Percentiles rank a stretch among this genome's conserved stretches.
Conservation (phyloP, 106 monocot genomes). For the Dendrobium officinale region DNA sequence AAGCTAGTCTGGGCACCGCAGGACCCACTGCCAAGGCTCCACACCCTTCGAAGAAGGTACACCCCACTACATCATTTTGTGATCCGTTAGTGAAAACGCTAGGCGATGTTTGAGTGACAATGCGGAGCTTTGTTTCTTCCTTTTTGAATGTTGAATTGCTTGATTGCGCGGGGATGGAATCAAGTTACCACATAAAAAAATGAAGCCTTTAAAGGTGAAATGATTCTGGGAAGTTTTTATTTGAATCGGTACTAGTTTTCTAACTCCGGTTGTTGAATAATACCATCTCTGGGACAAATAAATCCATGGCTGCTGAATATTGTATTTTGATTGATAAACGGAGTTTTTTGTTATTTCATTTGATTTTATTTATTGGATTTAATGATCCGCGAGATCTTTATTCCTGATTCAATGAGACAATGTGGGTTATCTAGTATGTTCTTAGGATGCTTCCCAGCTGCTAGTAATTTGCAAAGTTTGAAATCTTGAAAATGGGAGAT, state of each 20-base stretch:
- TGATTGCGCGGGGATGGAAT: background rate
- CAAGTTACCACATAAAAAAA: background rate
- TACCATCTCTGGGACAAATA: background rate
- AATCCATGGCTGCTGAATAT: background rate
- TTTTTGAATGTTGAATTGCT: background rate
- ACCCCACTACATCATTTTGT: background rate
- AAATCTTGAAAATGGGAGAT: too few relatives aligned
- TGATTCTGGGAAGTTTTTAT: background rate
- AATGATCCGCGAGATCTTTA: too few relatives aligned
- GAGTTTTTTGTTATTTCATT: too few relatives aligned
- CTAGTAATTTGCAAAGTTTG: too few relatives aligned
- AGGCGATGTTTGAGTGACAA: background rate
- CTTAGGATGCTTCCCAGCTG: too few relatives aligned
- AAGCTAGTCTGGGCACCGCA: background rate
- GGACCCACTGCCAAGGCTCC: background rate
- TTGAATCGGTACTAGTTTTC: background rate
- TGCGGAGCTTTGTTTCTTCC: background rate
- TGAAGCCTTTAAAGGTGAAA: background rate
- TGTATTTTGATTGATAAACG: background rate
- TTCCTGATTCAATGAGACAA: too few relatives aligned
- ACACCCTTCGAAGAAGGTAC: constrained; percentile 7
- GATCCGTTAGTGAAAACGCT: background rate
- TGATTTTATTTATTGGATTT: too few relatives aligned
- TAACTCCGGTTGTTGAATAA: background rate
- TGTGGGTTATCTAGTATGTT: too few relatives aligned